phyloP scores from a whole-genome alignment of 2,329 filamentous ascomycete genomes.

The Intubia oerlemansii region DNA sequence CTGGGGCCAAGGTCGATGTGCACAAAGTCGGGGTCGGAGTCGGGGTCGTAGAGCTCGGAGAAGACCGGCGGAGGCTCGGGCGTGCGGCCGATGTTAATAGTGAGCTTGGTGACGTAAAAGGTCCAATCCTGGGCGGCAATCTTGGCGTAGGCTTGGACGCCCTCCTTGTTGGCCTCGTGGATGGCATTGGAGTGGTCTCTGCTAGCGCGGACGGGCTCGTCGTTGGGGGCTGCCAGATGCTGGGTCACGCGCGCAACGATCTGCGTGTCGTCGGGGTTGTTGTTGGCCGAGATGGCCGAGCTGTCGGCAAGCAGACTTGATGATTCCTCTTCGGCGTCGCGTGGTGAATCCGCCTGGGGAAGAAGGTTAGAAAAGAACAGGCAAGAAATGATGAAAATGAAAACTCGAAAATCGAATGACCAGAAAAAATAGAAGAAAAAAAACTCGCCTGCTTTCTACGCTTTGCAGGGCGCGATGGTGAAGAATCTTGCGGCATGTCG shows the following conservation, averaged over 20 bases:
- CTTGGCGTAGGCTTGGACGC: conserved; percentile 59
- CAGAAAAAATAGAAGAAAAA: no score
- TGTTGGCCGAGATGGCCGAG: conserved; percentile 12
- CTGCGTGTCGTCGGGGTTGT: conserved; percentile 28
- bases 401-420: no score
- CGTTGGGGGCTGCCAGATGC: conserved; percentile 25
- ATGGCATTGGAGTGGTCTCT: conserved; percentile 41
- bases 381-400: no score
- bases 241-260: conserved; percentile 34
- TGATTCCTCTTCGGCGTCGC: conserved; percentile 24
- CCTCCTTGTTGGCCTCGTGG: conserved; percentile 37
- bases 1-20: conserved; percentile 79
- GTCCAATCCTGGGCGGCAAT: conserved; percentile 68
- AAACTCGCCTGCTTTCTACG: conserved; percentile 39
- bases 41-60: conserved; percentile 20
- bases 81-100: conserved; percentile 54
- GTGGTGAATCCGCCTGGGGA: no score
- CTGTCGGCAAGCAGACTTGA: conserved; percentile 21
- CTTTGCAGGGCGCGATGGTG: conserved; percentile 39
- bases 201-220: conserved; percentile 32
- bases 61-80: conserved; percentile 23
- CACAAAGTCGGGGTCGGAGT: conserved; percentile 30
- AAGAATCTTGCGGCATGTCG: conserved; percentile 35
- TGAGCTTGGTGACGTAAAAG: conserved; percentile 59
- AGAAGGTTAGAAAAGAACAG: no score